Base-by-base conservation (phyloP, 73 alveolate genomes). In the Effrenium voratum region DNA sequence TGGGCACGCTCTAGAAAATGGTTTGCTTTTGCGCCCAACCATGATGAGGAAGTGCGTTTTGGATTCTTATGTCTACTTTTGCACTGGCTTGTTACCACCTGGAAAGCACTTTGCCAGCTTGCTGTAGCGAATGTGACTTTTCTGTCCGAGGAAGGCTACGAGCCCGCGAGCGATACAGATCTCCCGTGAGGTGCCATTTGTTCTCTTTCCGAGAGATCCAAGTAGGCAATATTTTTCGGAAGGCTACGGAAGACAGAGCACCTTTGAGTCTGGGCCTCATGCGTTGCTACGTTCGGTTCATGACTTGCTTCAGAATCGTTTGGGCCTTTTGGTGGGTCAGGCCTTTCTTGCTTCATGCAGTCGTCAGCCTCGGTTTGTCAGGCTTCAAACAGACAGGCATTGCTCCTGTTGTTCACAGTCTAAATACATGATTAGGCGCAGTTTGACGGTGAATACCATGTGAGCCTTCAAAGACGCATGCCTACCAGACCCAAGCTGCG, bases 161-260 rank as follows among this genome's bases (percentile, higher is more conserved):
- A 75, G 85, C 26, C 85, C 85, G 16, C 85, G 85, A 55, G 43
- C 85, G 26, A 75, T 55, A 12, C 85, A 41, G 34, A 41, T 75
- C 40, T 41, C 85, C 38, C 85, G 85, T 5, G 85, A 75, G 57
- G 82, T 41, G 43, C 38, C n/a, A n/a, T n/a, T n/a, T n/a, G n/a
- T n/a, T n/a, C n/a, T n/a, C n/a, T n/a, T n/a, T n/a, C n/a, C n/a
- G n/a, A n/a, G n/a, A n/a, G n/a, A n/a, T n/a, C n/a, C n/a, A n/a
- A n/a, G n/a, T n/a, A n/a, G n/a, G n/a, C n/a, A n/a, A n/a, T n/a
- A n/a, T n/a, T n/a, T n/a, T n/a, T 5, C 34, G 34, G 16, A 45
- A 72, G 82, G 85, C 43, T 0, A 41, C 85, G 12, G 85, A 75
- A 41, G 85, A 75, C 85, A 38, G 85, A 55, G 85, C 85, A 40